Conservation (phyloP, 169 alveolate species). For the Amoebophrya sp. region DNA sequence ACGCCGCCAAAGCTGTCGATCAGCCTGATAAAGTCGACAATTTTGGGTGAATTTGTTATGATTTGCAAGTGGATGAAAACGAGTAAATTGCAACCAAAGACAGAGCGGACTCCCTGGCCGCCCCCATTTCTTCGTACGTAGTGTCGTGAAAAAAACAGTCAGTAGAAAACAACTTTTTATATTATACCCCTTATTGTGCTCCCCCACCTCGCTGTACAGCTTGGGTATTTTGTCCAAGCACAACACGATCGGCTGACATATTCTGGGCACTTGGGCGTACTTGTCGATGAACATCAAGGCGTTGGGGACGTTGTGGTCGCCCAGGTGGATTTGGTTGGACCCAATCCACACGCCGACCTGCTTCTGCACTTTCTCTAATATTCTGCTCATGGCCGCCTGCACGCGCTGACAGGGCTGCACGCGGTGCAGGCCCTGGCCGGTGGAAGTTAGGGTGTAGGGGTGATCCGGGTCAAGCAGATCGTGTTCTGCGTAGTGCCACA, state of each 20-base stretch:
- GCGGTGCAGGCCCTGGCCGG: constrained; percentile 77
- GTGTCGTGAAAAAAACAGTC: too few species aligned
- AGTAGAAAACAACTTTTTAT: too few species aligned
- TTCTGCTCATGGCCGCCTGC: constrained; percentile 50
- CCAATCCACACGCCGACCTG: constrained; percentile 82
- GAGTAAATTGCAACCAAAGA: too few species aligned
- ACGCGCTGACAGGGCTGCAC: constrained; percentile 50
- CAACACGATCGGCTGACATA: background rate
- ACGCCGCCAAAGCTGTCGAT: background rate
- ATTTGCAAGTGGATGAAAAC: too few species aligned
- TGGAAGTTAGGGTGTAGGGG: constrained; percentile 71
- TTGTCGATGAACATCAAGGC: constrained; percentile 82
- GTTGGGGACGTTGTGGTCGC: constrained; percentile 84
- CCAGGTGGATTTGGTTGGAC: constrained; percentile 76
- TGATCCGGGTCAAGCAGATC: constrained; percentile 74
- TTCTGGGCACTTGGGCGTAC: constrained; percentile 44
- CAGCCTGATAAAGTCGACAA: too few species aligned
- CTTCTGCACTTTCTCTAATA: constrained; percentile 67
- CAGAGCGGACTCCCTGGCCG: too few species aligned
- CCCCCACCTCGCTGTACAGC: background rate
- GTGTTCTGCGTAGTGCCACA: constrained; percentile 81
- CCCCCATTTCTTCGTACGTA: too few species aligned
- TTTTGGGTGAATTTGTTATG: too few species aligned
- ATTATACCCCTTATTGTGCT: background rate
- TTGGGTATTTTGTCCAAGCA: background rate